Evolutionary conservation across 768 basidiomycete species (phyloP).

Genomic region (Mycena amicta): DNA sequence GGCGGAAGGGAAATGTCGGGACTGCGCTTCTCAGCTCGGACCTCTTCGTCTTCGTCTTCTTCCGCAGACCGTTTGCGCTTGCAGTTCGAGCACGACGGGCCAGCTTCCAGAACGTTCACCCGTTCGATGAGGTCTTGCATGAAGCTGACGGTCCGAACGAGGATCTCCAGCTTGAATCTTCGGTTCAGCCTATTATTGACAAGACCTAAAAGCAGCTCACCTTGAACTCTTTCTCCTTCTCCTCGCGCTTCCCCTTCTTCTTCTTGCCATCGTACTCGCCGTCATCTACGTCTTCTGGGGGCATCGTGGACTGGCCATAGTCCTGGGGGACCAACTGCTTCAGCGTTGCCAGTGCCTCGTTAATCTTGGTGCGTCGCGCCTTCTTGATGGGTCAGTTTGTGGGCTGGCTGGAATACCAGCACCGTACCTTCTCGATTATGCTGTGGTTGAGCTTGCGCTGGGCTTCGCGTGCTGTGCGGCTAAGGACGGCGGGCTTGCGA

Average conservation of each 20-base stretch:
- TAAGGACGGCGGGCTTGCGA: slow-evolving; percentile 72
- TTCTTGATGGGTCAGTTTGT: not conserved
- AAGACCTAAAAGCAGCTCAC: no score
- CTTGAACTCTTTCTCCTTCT: slow-evolving; percentile 87
- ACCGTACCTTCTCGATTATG: slow-evolving; percentile 77
- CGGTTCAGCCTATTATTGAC: no score
- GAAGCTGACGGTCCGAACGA: slow-evolving; percentile 79
- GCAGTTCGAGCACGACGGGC: slow-evolving; percentile 7
- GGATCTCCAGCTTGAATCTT: slow-evolving; percentile 65
- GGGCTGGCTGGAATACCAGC: not conserved
- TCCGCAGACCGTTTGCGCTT: slow-evolving; percentile 19
- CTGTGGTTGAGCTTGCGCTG: slow-evolving; percentile 93
- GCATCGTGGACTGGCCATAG: slow-evolving; percentile 35
- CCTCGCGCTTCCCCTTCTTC: slow-evolving; percentile 47
- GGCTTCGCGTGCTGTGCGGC: slow-evolving; percentile 78
- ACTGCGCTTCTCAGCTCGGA: not conserved
- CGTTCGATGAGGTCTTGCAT: slow-evolving; percentile 68
- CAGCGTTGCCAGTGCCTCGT: slow-evolving; percentile 80
- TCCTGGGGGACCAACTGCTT: slow-evolving; percentile 74
- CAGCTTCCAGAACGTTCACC: slow-evolving; percentile 45
- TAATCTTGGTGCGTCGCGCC: slow-evolving; percentile 92
- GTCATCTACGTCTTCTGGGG: slow-evolving; percentile 35
- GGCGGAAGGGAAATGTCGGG: slow-evolving; percentile 47
- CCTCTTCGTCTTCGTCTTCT: slow-evolving; percentile 2
- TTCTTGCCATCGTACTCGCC: slow-evolving; percentile 32